Conservation (phyloP, 768 basidiomycete species). For the Gymnopilus junonius region DNA sequence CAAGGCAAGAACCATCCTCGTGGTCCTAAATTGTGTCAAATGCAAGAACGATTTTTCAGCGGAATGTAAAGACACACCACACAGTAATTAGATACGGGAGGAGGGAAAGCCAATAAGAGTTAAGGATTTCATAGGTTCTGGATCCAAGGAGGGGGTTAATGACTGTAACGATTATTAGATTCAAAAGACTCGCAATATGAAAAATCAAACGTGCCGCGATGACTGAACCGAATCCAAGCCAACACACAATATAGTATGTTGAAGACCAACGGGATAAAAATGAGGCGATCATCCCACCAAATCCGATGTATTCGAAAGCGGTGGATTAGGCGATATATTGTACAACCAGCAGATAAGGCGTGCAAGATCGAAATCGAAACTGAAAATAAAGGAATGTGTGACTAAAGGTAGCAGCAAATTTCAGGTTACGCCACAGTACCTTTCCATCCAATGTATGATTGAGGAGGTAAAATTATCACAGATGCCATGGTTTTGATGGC, state of each 20-base stretch:
- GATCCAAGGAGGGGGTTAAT: neutral
- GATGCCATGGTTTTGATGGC: neutral
- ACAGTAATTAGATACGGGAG: neutral
- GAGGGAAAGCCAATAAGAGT: neutral
- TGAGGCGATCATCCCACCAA: slow-evolving; percentile 1
- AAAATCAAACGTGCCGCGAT: neutral
- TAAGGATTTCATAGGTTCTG: neutral
- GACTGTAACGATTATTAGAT: neutral
- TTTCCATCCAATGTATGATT: slow-evolving; percentile 6
- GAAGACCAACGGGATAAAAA: neutral
- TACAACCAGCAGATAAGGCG: neutral
- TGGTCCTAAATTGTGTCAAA: neutral
- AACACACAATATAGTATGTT: neutral
- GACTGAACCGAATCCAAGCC: neutral
- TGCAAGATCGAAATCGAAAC: neutral
- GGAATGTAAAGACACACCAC: neutral
- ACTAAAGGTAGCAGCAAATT: neutral
- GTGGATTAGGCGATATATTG: slow-evolving; percentile 1
- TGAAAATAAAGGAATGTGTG: neutral
- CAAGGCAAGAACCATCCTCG: neutral
- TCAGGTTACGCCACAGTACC: neutral
- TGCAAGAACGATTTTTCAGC: neutral
- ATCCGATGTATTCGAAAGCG: slow-evolving; percentile 2
- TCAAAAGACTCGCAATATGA: neutral
- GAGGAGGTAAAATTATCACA: neutral